phyloP scores from a whole-genome alignment of 164 flowering plant genomes.

The Nelumbo lutea region DNA sequence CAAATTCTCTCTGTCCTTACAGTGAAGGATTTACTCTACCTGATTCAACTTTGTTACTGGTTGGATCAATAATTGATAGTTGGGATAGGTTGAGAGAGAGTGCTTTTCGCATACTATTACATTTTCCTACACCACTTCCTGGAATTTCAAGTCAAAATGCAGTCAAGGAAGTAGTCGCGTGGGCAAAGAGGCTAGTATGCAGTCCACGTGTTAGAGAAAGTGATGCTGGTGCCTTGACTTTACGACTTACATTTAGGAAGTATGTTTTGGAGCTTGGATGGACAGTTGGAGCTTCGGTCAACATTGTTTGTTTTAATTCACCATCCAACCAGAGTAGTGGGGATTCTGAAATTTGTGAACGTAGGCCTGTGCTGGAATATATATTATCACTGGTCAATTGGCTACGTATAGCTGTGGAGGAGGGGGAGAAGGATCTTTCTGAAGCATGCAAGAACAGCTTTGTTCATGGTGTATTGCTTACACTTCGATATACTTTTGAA shows the following conservation, averaged over 20 bases:
- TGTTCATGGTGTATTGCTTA: constrained; percentile 92
- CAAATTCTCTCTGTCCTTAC: constrained; percentile 51
- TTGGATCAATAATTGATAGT: constrained; percentile 92
- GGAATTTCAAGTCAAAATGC: constrained; percentile 54
- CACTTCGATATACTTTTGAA: constrained; percentile 90
- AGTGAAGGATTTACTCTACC: constrained; percentile 57
- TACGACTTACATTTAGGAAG: constrained; percentile 81
- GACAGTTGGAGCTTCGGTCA: constrained; percentile 50
- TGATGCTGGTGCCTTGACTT: constrained; percentile 93
- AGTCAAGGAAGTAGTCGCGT: constrained; percentile 52
- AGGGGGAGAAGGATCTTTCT: constrained; percentile 82
- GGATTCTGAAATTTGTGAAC: constrained; percentile 14
- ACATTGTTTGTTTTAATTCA: constrained; percentile 32
- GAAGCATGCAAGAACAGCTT: constrained; percentile 91
- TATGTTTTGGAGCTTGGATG: constrained; percentile 88
- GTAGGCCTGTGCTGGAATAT: constrained; percentile 57
- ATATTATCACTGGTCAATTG: constrained; percentile 72
- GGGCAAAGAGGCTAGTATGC: constrained; percentile 82
- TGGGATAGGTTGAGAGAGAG: constrained; percentile 94
- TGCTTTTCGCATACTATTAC: constrained; percentile 74
- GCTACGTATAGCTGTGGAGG: constrained; percentile 60
- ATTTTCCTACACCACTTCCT: constrained; percentile 92
- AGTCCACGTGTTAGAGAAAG: constrained; percentile 99
- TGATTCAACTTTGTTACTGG: constrained; percentile 68
- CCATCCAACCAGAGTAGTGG: constrained; percentile 27